These are phyloP conservation scores for Metschnikowia arizonensis DNA, from an alignment of 805 yeast genomes.

Conservation along the genomic window DNA sequence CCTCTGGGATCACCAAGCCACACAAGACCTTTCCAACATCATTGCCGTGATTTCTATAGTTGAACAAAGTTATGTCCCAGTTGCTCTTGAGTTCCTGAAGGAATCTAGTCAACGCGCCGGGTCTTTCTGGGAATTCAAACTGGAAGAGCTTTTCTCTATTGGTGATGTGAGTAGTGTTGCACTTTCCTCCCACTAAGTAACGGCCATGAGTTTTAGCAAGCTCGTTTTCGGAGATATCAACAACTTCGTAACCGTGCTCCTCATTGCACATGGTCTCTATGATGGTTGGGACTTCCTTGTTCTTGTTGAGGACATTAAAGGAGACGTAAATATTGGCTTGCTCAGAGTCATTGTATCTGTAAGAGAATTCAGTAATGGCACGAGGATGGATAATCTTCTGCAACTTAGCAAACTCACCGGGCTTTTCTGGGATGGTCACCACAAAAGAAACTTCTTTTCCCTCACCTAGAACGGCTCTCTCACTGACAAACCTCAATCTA, in stretches of 20 bases:
- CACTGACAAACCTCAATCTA: slow-evolving; percentile 90
- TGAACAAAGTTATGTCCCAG: slow-evolving; percentile 94
- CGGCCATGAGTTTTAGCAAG: slow-evolving; percentile 96
- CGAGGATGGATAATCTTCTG: slow-evolving; percentile 82
- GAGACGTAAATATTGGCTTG: slow-evolving; percentile 82
- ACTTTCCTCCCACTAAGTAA: slow-evolving; percentile 91
- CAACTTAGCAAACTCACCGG: slow-evolving; percentile 82
- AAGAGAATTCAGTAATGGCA: slow-evolving; percentile 89
- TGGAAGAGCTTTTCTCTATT: slow-evolving; percentile 72
- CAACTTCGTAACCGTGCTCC: slow-evolving; percentile 62
- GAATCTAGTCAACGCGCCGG: slow-evolving; percentile 87
- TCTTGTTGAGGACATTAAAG: slow-evolving; percentile 75
- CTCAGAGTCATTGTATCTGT: slow-evolving; percentile 57
- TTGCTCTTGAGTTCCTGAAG: slow-evolving; percentile 63
- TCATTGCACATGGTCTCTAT: slow-evolving; percentile 51
- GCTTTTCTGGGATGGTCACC: slow-evolving; percentile 85
- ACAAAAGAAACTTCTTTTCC: slow-evolving; percentile 93
- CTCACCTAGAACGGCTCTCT: slow-evolving; percentile 97
- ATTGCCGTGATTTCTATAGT: slow-evolving; percentile 94
- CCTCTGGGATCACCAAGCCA: slow-evolving; percentile 79
- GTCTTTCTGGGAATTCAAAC: slow-evolving; percentile 96
- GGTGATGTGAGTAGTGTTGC: slow-evolving; percentile 41
- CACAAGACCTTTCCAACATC: slow-evolving; percentile 91
- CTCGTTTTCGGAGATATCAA: slow-evolving; percentile 87
- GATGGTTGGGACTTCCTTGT: slow-evolving; percentile 65